Base-by-base conservation (phyloP, 768 basidiomycete species). In the Boletus speciosus region DNA sequence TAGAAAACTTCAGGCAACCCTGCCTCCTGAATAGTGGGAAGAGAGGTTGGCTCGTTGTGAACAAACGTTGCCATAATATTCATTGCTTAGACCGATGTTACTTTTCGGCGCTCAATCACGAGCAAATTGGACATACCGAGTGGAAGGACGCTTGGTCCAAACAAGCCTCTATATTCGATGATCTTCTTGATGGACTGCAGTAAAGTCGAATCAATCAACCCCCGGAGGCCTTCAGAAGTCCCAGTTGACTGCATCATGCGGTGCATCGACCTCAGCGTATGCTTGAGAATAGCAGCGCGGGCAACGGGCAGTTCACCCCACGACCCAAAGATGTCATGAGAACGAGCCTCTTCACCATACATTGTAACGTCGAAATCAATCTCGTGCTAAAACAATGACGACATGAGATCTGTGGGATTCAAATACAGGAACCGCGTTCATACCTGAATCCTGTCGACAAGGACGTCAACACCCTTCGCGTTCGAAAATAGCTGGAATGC, bases 171-270 rank as follows among this genome's bases (percentile, higher is more conserved):
- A 66, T 92, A 77, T 60, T 88, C 82, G 61, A 98, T 85, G 41
- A 98, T 89, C 70, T 84, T 88, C 76, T 93, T 93, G 67, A 95
- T 78, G 0, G 90, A 90, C 62, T 84, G 83, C 53, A 94, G 74
- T 21, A 98, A 75, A 2, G 91, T 85, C 47, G 88, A 87, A 70
- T 99, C 97, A 52, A 98, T 93, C 36, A 99, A 76, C 32, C 93
- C 95, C 15, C 97, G 85, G 12, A 99, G 79, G 2, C 95, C 94
- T 68, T 99, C 97, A 5, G 93, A 86, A 4, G 90, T 89, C 9
- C 96, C 96, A 0, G 93, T 88, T 0, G 90, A 88, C 65, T 95
- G 91, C 95, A 99, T 97, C 84, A 98, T 93, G 29, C 97, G 85
- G 62, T 97, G 93, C 74, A 96, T 84, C 1, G 94, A 93, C 29